Conservation (phyloP, 2,329 filamentous ascomycete genomes). For the Zymoseptoria ardabiliae region DNA sequence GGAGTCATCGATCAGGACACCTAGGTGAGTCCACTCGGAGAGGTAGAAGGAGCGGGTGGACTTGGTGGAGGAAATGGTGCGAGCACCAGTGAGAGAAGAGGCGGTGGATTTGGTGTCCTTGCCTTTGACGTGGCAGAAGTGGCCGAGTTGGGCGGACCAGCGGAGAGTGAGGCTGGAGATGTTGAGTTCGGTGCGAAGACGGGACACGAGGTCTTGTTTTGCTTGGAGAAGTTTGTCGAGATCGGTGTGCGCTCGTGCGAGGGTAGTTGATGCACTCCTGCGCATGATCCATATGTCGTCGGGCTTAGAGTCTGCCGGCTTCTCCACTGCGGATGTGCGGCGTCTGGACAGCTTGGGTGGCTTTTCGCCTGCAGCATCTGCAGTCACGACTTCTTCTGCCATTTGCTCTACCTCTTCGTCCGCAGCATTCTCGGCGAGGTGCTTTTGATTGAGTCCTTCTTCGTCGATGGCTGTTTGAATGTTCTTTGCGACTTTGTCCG, state of each 20-base stretch:
- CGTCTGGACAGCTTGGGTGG: slow-evolving; percentile 20
- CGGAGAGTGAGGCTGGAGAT: slow-evolving; percentile 61
- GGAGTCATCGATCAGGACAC: slow-evolving; percentile 68
- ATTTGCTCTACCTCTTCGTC: slow-evolving; percentile 63
- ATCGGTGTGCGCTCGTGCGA: slow-evolving; percentile 61
- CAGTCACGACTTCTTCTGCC: slow-evolving; percentile 62
- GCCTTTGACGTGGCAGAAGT: slow-evolving; percentile 85
- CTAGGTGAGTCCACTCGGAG: slow-evolving; percentile 75
- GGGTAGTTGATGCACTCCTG: slow-evolving; percentile 55
- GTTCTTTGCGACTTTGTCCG: slow-evolving; percentile 58
- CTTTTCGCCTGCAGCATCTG: slow-evolving; percentile 56
- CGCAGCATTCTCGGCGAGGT: slow-evolving; percentile 67
- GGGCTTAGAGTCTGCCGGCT: slow-evolving; percentile 11
- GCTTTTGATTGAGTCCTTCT: slow-evolving; percentile 75
- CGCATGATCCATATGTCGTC: slow-evolving; percentile 59
- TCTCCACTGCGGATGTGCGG: slow-evolving; percentile 8
- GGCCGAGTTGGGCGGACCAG: slow-evolving; percentile 80
- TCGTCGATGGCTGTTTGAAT: slow-evolving; percentile 84
- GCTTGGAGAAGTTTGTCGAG: slow-evolving; percentile 54
- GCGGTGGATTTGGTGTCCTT: slow-evolving; percentile 54
- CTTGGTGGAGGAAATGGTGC: slow-evolving; percentile 68
- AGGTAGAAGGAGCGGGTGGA: slow-evolving; percentile 79
- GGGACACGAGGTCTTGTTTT: slow-evolving; percentile 53
- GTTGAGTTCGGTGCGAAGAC: slow-evolving; percentile 54
- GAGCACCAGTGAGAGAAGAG: slow-evolving; percentile 37